Conservation (phyloP, 164 flowering plant species). For the Vitis rotundifolia region DNA sequence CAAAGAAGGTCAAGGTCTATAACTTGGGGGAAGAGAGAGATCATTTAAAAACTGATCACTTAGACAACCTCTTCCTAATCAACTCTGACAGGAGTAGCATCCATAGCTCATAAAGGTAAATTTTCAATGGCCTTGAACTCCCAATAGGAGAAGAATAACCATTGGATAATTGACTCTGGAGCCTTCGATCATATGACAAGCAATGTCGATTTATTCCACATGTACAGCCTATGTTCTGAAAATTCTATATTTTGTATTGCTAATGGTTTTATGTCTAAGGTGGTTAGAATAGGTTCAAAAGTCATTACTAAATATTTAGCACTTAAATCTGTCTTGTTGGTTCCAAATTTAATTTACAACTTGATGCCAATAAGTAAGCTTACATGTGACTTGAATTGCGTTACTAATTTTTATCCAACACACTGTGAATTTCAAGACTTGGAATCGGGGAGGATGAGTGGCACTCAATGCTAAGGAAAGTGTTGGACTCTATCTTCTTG, state of each 20-base stretch:
- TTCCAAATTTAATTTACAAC: not conserved
- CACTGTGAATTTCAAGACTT: not conserved
- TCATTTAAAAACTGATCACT: no score
- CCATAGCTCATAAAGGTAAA: not conserved
- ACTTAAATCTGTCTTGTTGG: not conserved
- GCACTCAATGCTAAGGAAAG: not conserved
- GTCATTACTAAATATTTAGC: not conserved
- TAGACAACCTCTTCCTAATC: no score
- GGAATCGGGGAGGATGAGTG: no score
- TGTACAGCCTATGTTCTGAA: not conserved
- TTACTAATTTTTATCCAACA: no score
- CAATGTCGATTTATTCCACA: not conserved
- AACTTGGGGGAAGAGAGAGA: no score
- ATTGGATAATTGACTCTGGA: no score
- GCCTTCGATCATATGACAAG: slow-evolving; percentile 8
- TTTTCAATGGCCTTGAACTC: no score
- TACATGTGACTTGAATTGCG: not conserved
- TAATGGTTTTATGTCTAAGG: not conserved
- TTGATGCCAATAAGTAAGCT: no score
- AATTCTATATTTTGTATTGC: not conserved
- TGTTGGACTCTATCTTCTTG: not conserved
- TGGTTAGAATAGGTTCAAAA: not conserved
- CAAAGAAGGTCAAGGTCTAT: no score
- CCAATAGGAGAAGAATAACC: no score
- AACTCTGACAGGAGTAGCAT: no score